These are phyloP conservation scores for Eucalyptus polybractea DNA, from an alignment of 345 rosid species.

Conservation along the genomic window DNA sequence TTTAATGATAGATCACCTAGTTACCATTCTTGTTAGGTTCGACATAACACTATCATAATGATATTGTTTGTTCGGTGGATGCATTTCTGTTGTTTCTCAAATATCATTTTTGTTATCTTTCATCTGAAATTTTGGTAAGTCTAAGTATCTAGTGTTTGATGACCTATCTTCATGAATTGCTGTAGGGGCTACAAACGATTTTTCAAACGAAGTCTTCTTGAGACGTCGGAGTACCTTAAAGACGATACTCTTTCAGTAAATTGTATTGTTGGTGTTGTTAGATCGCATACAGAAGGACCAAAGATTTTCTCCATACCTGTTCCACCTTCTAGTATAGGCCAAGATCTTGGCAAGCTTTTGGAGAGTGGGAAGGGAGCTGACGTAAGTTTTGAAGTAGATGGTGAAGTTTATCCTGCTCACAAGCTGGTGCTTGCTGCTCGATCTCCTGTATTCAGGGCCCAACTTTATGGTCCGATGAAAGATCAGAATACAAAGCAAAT, in stretches of 20 bases:
- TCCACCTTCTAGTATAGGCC: constrained; percentile 30
- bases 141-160: background rate
- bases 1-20: background rate
- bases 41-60: background rate
- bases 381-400: constrained; percentile 44
- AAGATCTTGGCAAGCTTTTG: constrained; percentile 27
- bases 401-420: constrained; percentile 36
- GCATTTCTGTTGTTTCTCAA: background rate
- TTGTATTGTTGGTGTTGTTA: constrained; percentile 53
- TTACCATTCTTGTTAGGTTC: background rate
- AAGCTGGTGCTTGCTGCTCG: constrained; percentile 46
- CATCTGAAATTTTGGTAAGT: background rate
- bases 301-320: constrained; percentile 30
- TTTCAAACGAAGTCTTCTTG: constrained; percentile 33
- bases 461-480: constrained; percentile 52
- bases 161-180: background rate
- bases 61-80: background rate
- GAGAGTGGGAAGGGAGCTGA: constrained; percentile 36
- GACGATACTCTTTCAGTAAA: constrained; percentile 37
- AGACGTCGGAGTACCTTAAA: constrained; percentile 40
- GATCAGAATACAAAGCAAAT: constrained; percentile 34
- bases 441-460: constrained; percentile 50
- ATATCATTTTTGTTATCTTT: background rate
- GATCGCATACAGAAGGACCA: constrained; percentile 45
- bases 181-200: constrained; percentile 63